Base-by-base conservation (phyloP, 331 rosid species). In the Telfairia occidentalis region DNA sequence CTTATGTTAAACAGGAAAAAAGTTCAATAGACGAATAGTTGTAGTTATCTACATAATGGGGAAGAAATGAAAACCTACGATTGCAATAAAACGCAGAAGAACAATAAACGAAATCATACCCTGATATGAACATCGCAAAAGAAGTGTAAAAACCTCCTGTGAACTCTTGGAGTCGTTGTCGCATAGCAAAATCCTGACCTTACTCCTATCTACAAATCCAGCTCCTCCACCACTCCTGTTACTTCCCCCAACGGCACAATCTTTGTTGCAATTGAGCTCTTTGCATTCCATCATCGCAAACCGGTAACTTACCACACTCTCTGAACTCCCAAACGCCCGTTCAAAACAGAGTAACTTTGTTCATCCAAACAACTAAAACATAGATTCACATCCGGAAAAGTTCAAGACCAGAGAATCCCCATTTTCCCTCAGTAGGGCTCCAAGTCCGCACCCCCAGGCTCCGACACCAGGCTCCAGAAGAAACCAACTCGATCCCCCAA, bases 171-270 rank as follows among this genome's bases (percentile, higher is more conserved):
- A 72, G 73, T 88, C 94, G 77, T 80, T 90, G 79, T 92, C 96
- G 43, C 97, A 92, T 37, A 92, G 78, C 86, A 92, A 84, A 80
- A 94, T 94, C 86, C 90, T 83, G 63, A 94, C 96, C 76, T 88
- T 91, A 79, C 97, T 94, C 80, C 98, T 86, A 72, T 94, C 97
- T 64, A 94, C 85, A 67, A 91, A 90, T 21, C 94, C 96, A 60
- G 89, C 97, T 26, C 89, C 87, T 13, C 82, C 78, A 66, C 74
- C 80, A 66, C 72, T 82, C 45, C 83, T 76, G 37, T 75, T 87
- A 13, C 77, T 86, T 9, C 82, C 76, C 13, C 42, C 82, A 59
- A 43, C 84, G 19, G 67, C 87, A 55, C 42, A 74, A 42, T 83
- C 90, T 61, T 76, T 83, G 78, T 84, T 88, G 86, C 88, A 87